Evolutionary conservation across 805 yeast species (phyloP), one percentile per base, ranked within the genome.

Genomic region (Lipomyces yamanashiensis): DNA sequence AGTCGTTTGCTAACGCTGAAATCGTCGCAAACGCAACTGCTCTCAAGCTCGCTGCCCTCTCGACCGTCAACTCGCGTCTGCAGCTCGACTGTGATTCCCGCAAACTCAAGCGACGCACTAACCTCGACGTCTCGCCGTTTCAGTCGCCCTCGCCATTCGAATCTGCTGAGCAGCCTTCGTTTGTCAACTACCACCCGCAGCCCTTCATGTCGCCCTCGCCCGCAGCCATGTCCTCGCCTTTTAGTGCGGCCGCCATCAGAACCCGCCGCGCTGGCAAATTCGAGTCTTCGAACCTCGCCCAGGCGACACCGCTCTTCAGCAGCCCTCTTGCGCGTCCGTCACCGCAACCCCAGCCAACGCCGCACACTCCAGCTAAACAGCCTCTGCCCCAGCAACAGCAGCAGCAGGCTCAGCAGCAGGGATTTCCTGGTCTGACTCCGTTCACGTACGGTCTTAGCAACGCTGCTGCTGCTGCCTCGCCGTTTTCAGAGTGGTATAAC

Each of bases 21-120:
- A 73, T 75, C 28, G 62, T 67, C 36, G 66, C 73, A 8, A 68
- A 61, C 59, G 58, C 72, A 23, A 79, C 81, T 37, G 82, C 84
- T n/a, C 75, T 83, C 74, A 87, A 87, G 71, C 76, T 87, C 67
- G 88, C 88, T 5, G 90, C 90, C 0, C 78, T 87, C 61, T 83
- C 87, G 33, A 86, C 90, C 2, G 86, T 86, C 65, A 84, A 84
- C 73, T 80, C 83, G 7, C 74, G 89, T 23, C 85, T 74, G 3
- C 75, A 76, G 51, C 71, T 80, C 36, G 82, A 80, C 66, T 74
- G 79, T 5, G 75, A 74, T 58, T 76, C 69, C 41, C 70, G 70
- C 52, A 72, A 72, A 65, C 71, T 67, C 58, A 67, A 74, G 2
- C 64, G 74, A n/a, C 62, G 66, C 21, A 52, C 54, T 21, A 33